Evolutionary conservation across 345 rosid species (phyloP).

Genomic region (Populus ilicifolia): DNA sequence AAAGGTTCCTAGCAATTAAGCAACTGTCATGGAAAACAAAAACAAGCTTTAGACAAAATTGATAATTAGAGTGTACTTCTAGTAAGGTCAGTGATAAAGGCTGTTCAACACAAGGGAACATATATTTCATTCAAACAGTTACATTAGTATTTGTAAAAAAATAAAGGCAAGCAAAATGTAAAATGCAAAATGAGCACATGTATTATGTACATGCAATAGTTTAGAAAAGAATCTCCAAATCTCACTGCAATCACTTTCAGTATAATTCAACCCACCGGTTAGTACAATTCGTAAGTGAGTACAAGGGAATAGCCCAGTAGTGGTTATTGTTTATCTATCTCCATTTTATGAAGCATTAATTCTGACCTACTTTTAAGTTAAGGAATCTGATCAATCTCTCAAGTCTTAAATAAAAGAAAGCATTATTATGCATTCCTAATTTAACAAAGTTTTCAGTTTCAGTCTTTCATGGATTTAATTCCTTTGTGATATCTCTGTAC

Average conservation of each 20-base stretch:
- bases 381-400: not conserved
- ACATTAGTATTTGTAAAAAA: not conserved
- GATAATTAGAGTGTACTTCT: not conserved
- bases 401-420: not conserved
- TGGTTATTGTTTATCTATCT: not conserved
- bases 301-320: too few relatives aligned
- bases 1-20: slow-evolving; percentile 84
- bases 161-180: not conserved
- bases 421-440: not conserved
- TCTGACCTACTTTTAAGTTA: not conserved
- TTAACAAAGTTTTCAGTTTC: not conserved
- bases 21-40: slow-evolving; percentile 52
- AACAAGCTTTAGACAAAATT: slow-evolving; percentile 10
- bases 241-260: not conserved
- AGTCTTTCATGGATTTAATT: not conserved
- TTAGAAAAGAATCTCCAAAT: not conserved
- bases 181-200: not conserved
- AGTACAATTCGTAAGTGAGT: too few relatives aligned
- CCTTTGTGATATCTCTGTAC: not conserved
- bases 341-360: not conserved
- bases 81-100: not conserved
- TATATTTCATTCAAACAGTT: not conserved
- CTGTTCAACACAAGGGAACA: not conserved
- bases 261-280: not conserved
- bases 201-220: not conserved